Base-by-base conservation (phyloP, 2,329 filamentous ascomycete species). In the Aspergillus novofumigatus region DNA sequence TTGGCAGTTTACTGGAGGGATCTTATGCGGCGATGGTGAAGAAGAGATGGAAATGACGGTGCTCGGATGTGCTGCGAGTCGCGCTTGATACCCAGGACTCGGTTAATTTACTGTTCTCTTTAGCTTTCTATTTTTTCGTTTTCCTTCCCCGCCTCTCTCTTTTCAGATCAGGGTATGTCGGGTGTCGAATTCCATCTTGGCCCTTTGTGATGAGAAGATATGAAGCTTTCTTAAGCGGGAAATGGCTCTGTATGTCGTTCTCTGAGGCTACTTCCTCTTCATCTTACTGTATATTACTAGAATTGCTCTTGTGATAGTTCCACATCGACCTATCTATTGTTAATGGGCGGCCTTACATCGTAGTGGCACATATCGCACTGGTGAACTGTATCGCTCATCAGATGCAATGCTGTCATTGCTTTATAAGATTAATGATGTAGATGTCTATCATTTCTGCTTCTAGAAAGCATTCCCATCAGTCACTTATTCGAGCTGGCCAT, bases 31-130 rank as follows among this genome's bases (percentile, higher is more conserved):
- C 14, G 32, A 38, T 38, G 32, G 32, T 17, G 32, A 26, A 29
- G 44, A 54, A 49, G 56, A 56, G 57, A 55, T 45, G 52, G 47
- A 56, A 49, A 58, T 56, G 58, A 60, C 42, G 38, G 54, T 54
- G 56, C 62, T 44, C 47, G 52, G 44, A 57, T 59, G 57, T 54
- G 53, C 61, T 55, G 61, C 59, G 57, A 61, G 53, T 56, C 59
- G 64, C 62, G 59, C 65, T 68, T 61, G 64, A 71, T 72, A 69
- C 67, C 69, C 67, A 65, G 65, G 62, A 58, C 63, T 65, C 63
- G 55, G 62, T 59, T 61, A 42, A 51, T 55, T 62, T 53, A 51
- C 48, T 23, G 41, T 52, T 47, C 28, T 54, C 23, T 23, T 49
- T 52, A 41, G n/a, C 53, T 57, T 54, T 11, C 23, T 23, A 8